Percentiles rank a stretch among this genome's conserved stretches.
These are phyloP conservation scores for Hypoxylon sp. DNA, from an alignment of 2,329 filamentous ascomycete genomes.

Conservation along the genomic window DNA sequence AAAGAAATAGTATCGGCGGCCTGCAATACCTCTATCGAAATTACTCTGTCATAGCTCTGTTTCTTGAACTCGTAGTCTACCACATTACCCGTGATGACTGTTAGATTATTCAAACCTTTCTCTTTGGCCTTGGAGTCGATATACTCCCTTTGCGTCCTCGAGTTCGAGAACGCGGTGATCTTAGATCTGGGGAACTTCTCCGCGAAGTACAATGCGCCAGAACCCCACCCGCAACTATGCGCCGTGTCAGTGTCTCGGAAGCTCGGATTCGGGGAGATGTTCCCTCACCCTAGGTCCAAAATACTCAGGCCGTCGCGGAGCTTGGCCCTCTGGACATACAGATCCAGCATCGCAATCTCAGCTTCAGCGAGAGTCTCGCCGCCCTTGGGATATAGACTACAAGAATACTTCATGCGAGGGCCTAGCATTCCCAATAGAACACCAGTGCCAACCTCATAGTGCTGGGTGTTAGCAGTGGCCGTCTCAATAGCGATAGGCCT, in stretches of 20 bases:
- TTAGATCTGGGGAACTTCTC: slow-evolving; percentile 73
- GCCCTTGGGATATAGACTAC: slow-evolving; percentile 75
- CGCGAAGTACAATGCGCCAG: slow-evolving; percentile 75
- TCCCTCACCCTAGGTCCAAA: slow-evolving; percentile 71
- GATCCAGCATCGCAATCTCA: slow-evolving; percentile 75
- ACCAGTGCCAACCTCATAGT: slow-evolving; percentile 80
- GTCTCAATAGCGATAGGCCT: slow-evolving; percentile 79
- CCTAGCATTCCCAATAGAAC: slow-evolving; percentile 74
- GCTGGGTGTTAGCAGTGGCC: slow-evolving; percentile 75
- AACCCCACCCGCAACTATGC: slow-evolving; percentile 77
- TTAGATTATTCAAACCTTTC: slow-evolving; percentile 72
- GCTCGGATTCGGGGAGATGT: neutral
- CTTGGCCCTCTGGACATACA: slow-evolving; percentile 73
- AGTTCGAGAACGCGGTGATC: slow-evolving; percentile 79
- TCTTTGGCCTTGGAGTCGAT: slow-evolving; percentile 72
- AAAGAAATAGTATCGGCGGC: neutral
- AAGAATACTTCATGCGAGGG: slow-evolving; percentile 81
- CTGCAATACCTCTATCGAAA: slow-evolving; percentile 70
- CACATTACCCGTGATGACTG: slow-evolving; percentile 76
- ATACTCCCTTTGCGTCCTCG: slow-evolving; percentile 76
- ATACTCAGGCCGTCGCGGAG: slow-evolving; percentile 73
- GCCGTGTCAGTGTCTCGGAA: slow-evolving; percentile 6
- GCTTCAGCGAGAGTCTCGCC: slow-evolving; percentile 75
- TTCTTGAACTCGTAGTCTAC: slow-evolving; percentile 75
- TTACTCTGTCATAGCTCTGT: slow-evolving; percentile 73